Conservation (phyloP, 768 basidiomycete species). For the Postia placenta region DNA sequence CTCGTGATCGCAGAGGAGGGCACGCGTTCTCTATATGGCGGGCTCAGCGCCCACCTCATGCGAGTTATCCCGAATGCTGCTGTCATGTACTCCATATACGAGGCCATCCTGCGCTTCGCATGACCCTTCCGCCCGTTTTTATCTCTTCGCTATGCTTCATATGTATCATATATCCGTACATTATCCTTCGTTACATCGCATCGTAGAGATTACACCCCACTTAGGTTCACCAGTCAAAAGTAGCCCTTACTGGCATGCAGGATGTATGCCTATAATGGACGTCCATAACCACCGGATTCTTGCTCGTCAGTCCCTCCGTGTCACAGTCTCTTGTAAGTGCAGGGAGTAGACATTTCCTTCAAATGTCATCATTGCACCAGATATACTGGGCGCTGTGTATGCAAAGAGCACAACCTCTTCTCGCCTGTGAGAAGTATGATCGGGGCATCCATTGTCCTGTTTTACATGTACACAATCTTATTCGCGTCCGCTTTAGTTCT, state of each 20-base stretch:
- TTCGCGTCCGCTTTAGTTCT: slow-evolving; percentile 24
- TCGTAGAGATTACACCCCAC: neutral
- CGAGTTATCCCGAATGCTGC: slow-evolving; percentile 96
- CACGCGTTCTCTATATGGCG: slow-evolving; percentile 78
- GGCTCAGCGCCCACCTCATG: slow-evolving; percentile 91
- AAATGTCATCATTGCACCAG: no score
- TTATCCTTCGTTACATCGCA: neutral
- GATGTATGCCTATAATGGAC: neutral
- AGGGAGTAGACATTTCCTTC: no score
- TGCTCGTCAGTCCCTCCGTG: no score
- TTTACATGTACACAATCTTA: neutral
- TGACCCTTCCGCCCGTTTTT: neutral
- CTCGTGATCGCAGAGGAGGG: slow-evolving; percentile 91
- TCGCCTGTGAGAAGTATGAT: no score
- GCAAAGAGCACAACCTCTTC: no score
- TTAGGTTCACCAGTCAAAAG: neutral
- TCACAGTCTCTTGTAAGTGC: no score
- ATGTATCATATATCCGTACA: neutral
- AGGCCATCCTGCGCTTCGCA: slow-evolving; percentile 53
- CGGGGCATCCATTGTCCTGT: no score
- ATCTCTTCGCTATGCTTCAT: neutral
- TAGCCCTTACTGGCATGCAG: neutral
- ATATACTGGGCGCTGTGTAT: no score
- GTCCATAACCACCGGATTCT: no score
- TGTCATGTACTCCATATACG: slow-evolving; percentile 96